Conservation (phyloP, 225 moss, liverwort and hornwort genomes). For the Sphagnum tenellum region DNA sequence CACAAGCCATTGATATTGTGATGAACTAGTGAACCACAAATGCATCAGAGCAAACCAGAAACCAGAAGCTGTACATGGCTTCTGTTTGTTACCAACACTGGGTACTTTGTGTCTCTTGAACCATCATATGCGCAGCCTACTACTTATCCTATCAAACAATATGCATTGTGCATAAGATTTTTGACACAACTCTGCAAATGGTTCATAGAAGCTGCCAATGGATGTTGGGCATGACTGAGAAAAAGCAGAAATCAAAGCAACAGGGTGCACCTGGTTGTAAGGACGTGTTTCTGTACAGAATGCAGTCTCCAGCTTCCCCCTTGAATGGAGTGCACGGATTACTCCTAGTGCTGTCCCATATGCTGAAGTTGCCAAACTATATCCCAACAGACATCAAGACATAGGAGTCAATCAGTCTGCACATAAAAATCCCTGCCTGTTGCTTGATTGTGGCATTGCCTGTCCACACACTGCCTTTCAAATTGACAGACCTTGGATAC, state of each 20-base stretch:
- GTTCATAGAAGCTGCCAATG: too few relatives aligned
- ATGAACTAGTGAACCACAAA: neutral
- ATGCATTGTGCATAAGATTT: too few relatives aligned
- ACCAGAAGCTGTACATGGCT: neutral
- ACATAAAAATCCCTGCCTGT: too few relatives aligned
- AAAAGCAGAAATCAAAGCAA: neutral
- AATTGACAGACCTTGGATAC: too few relatives aligned
- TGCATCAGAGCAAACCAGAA: neutral
- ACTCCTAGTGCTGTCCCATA: constrained; percentile 92
- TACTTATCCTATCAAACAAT: too few relatives aligned
- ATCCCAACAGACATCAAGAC: neutral
- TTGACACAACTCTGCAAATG: too few relatives aligned
- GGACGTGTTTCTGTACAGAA: constrained; percentile 90
- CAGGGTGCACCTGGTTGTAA: constrained; percentile 58
- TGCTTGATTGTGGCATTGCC: too few relatives aligned
- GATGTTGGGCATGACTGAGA: too few relatives aligned
- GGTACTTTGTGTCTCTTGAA: too few relatives aligned
- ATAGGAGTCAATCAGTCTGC: neutral
- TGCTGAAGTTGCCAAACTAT: constrained; percentile 68
- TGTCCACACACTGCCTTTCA: too few relatives aligned
- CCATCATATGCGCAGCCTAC: too few relatives aligned
- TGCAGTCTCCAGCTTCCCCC: constrained; percentile 71
- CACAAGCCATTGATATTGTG: neutral
- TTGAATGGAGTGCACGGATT: constrained; percentile 61
- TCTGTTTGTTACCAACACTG: too few relatives aligned